A percentile compares a stretch with the other conserved stretches of the same genome.
phyloP scores from a whole-genome alignment of 179 eudicot species.

The Camellia oleifera region DNA sequence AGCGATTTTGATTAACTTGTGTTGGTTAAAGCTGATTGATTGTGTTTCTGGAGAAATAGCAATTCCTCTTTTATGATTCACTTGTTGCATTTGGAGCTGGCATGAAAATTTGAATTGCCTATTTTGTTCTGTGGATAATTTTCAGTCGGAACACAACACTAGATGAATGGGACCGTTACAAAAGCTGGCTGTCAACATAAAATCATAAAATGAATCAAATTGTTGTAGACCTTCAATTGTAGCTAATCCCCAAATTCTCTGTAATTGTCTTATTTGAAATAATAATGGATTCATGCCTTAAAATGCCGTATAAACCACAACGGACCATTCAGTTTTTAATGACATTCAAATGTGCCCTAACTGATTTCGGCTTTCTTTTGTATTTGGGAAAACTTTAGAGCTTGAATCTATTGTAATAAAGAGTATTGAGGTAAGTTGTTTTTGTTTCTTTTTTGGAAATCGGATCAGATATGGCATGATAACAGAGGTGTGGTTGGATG shows the following conservation, averaged over 20 bases:
- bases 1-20: background rate
- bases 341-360: background rate
- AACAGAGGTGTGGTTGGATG: conserved; percentile 77
- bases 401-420: background rate
- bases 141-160: background rate
- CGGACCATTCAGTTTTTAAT: background rate
- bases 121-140: background rate
- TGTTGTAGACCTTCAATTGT: background rate
- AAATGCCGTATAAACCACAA: background rate
- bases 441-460: background rate
- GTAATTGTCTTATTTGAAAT: background rate
- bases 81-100: background rate
- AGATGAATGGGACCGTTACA: background rate
- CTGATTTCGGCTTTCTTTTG: background rate
- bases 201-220: background rate
- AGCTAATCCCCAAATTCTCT: background rate
- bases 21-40: background rate
- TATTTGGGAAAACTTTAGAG: background rate
- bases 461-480: conserved; percentile 62
- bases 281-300: background rate
- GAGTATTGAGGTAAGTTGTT: background rate
- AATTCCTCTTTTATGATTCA: background rate
- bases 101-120: background rate
- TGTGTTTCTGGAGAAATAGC: background rate
- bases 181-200: background rate